A percentile compares a stretch with the other conserved stretches of the same genome.
Conservation (phyloP, 331 rosid species). For the Quercus phellos region DNA sequence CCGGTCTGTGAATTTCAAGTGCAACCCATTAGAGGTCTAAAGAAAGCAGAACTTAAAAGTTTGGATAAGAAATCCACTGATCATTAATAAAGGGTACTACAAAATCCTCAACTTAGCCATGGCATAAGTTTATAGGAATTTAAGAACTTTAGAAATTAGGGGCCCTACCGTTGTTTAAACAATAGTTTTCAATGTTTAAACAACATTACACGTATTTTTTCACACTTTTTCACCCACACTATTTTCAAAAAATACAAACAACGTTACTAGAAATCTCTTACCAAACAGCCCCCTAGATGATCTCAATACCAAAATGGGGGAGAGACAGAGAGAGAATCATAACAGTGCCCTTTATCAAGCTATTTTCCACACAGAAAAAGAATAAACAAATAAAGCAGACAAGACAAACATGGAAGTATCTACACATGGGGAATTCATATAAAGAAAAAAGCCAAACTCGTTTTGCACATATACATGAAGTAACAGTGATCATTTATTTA, state of each 20-base stretch:
- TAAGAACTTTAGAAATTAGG: background rate
- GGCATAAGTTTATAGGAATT: too few species aligned
- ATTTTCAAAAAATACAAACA: too few species aligned
- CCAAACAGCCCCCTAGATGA: background rate
- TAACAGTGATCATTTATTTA: background rate
- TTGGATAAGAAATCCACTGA: background rate
- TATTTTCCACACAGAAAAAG: background rate
- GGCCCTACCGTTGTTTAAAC: too few species aligned
- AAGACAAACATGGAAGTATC: background rate
- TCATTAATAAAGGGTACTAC: too few species aligned
- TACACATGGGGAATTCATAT: background rate
- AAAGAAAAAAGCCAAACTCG: background rate
- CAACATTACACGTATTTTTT: too few species aligned
- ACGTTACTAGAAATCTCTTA: too few species aligned
- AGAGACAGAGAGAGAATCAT: background rate
- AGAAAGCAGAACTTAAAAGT: background rate
- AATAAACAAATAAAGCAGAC: background rate
- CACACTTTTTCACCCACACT: too few species aligned
- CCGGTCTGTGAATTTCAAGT: conserved; percentile 52
- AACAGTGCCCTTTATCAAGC: background rate
- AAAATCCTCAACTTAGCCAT: too few species aligned
- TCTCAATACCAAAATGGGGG: background rate
- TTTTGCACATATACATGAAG: background rate
- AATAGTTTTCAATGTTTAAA: too few species aligned
- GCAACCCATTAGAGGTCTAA: conserved; percentile 9